Evolutionary conservation across 371 early-diverging fungal genomes (phyloP), one percentile per base, ranked within the genome.

Genomic region (Syncephalastrum racemosum): DNA sequence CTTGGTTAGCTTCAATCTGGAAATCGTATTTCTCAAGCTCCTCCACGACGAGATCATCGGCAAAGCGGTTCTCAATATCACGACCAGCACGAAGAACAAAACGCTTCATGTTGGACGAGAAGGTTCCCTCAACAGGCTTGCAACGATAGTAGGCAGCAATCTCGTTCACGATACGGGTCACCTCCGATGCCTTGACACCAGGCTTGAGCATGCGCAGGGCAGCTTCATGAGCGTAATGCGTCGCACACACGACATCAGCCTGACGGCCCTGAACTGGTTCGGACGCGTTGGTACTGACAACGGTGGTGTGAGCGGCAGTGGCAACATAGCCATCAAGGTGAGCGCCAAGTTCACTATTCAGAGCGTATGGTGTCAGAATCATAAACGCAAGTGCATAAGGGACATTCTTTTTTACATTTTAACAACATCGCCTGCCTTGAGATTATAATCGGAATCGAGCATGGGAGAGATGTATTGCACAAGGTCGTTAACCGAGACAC

Each of bases 241-340:
- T 95, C 36, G 96, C 94, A 53, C 85, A 75, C 23, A 94, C 57
- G 10, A 86, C 89, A 65, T 93, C 92, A 54, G 94, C 94, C 58
- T 84, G 73, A 59, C 67, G 73, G 16, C 92, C 93, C 48, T 78
- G 85, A 41, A 87, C 75, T 23, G 95, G 94, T 45, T 76, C 49
- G 10, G 68, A 59, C 7, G 85, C 70, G 56, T 67, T 73, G 45
- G 86, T 62, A 50, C 85, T 88, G 42, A 95, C 80, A 45, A 94
- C 85, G 23, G 90, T 64, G 1, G 96, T 94, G 71, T 93, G 90
- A 4, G 90, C 97, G 46, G 82, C 85, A 56, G 91, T 86, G 23
- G 92, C 91, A 52, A 92, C 85, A 69, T 89, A 96, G 41, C 97
- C 97, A 73, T 97, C 95, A 59, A 97, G 79, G 64, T 96, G 97